Evolutionary conservation across 2,329 filamentous ascomycete genomes (phyloP).

Genomic region (Cercospora sojina): DNA sequence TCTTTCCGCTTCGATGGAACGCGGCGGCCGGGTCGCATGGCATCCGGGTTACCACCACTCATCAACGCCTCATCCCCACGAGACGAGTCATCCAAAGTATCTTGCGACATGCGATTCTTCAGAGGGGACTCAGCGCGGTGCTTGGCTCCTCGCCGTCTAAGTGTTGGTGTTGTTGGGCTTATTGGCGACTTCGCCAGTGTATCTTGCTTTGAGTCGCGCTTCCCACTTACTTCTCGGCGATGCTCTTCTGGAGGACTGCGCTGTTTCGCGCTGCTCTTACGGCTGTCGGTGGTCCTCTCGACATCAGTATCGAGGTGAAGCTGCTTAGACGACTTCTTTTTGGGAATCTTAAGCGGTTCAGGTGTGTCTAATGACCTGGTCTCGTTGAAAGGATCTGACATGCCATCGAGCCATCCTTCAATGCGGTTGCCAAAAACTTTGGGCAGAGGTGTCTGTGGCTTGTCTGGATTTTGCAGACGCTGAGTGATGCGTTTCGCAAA

Average conservation of each 20-base stretch:
- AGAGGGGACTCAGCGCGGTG: slow-evolving; percentile 45
- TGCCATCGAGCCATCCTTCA: slow-evolving; percentile 59
- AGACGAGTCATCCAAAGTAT: slow-evolving; percentile 11
- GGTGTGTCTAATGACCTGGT: slow-evolving; percentile 37
- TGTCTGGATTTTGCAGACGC: slow-evolving; percentile 20
- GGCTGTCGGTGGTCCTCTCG: slow-evolving; percentile 18
- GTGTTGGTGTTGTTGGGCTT: slow-evolving; percentile 26
- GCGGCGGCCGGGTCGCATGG: slow-evolving; percentile 15
- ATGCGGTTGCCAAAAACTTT: slow-evolving; percentile 54
- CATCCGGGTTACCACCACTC: slow-evolving; percentile 22
- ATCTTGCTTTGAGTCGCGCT: slow-evolving; percentile 11
- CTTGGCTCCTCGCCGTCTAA: slow-evolving; percentile 40
- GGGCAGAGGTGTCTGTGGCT: slow-evolving; percentile 30
- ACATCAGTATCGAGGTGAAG: slow-evolving; percentile 11
- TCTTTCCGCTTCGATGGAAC: slow-evolving; percentile 17
- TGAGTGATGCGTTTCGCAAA: slow-evolving; percentile 29
- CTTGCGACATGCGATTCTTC: slow-evolving; percentile 35
- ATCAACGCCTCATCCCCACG: slow-evolving; percentile 19
- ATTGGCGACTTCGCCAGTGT: not conserved
- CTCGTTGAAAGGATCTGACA: slow-evolving; percentile 41
- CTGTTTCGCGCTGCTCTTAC: slow-evolving; percentile 25
- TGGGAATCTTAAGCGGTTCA: slow-evolving; percentile 32
- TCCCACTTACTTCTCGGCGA: slow-evolving; percentile 17
- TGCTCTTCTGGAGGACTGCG: slow-evolving; percentile 26
- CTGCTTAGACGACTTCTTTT: slow-evolving; percentile 24